These are phyloP conservation scores for Aureobasidium sp. DNA, from an alignment of 2,329 filamentous ascomycete species.

Conservation along the genomic window DNA sequence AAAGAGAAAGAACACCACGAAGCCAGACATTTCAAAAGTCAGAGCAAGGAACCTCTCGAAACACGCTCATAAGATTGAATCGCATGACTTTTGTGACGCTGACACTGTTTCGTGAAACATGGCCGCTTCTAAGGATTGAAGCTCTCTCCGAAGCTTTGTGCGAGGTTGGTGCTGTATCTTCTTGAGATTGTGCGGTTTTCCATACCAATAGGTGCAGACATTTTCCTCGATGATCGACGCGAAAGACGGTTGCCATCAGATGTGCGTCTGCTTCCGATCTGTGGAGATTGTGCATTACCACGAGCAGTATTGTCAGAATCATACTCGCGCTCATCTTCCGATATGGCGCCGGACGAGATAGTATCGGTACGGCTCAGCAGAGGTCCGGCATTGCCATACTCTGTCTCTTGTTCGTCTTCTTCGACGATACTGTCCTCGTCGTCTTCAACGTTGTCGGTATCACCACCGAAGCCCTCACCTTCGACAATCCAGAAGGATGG, in stretches of 20 bases:
- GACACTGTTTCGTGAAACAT: not conserved
- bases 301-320: conserved; percentile 16
- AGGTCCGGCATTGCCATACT: conserved; percentile 33
- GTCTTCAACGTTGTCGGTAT: conserved; percentile 29
- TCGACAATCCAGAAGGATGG: conserved; percentile 70
- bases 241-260: conserved; percentile 19
- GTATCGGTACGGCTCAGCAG: conserved; percentile 31
- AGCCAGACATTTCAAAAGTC: too few species aligned
- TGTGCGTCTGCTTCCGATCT: not conserved
- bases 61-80: too few species aligned
- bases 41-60: too few species aligned
- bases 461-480: conserved; percentile 57
- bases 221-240: conserved; percentile 32
- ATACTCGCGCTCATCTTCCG: conserved; percentile 21
- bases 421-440: conserved; percentile 29
- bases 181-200: conserved; percentile 36
- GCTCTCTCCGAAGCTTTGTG: conserved; percentile 30
- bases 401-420: conserved; percentile 25
- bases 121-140: conserved; percentile 16
- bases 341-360: conserved; percentile 23
- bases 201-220: conserved; percentile 42
- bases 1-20: too few species aligned
- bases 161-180: conserved; percentile 40
- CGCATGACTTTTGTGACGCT: too few species aligned
- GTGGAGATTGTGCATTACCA: not conserved